These are phyloP conservation scores for Taphrina flavorubra DNA, from an alignment of 1,139 yeast species.

Conservation along the genomic window DNA sequence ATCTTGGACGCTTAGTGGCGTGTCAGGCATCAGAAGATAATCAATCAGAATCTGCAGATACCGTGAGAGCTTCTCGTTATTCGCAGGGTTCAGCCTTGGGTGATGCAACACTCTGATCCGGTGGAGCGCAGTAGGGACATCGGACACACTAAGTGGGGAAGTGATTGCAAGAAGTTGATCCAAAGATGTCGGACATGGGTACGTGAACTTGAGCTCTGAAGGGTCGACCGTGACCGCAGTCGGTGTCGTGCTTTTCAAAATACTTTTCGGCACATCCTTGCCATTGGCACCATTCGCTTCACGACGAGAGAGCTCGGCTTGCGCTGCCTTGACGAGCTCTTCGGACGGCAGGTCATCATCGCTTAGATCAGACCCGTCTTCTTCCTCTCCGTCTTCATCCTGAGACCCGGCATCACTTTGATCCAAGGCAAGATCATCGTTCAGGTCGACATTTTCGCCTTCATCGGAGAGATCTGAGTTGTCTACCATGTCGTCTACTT, in stretches of 20 bases:
- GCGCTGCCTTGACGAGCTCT: conserved; percentile 27
- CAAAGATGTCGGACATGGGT: conserved; percentile 65
- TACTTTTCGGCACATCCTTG: conserved; percentile 11
- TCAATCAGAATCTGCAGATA: conserved; percentile 71
- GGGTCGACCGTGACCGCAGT: conserved; percentile 42
- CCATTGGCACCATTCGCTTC: conserved; percentile 4
- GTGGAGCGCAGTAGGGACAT: conserved; percentile 60
- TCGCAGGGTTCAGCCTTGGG: conserved; percentile 80
- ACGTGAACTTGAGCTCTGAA: conserved; percentile 45
- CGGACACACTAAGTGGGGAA: conserved; percentile 53
- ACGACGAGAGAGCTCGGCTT: conserved; percentile 37
- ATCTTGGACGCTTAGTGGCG: neutral
- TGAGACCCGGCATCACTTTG: conserved; percentile 53
- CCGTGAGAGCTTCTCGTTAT: conserved; percentile 71
- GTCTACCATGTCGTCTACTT: neutral
- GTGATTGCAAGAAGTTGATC: conserved; percentile 59
- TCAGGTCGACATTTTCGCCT: conserved; percentile 23
- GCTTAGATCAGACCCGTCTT: conserved; percentile 46
- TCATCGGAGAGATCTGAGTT: conserved; percentile 1
- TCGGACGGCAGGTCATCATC: conserved; percentile 39
- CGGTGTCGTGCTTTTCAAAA: conserved; percentile 27
- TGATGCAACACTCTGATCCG: conserved; percentile 67
- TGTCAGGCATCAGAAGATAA: conserved; percentile 62
- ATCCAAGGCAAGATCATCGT: conserved; percentile 47
- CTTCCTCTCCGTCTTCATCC: conserved; percentile 54